Percentiles rank a stretch among this genome's conserved stretches.
phyloP scores from a whole-genome alignment of 352 stramenopile genomes.

The Blastocystis sp. region DNA sequence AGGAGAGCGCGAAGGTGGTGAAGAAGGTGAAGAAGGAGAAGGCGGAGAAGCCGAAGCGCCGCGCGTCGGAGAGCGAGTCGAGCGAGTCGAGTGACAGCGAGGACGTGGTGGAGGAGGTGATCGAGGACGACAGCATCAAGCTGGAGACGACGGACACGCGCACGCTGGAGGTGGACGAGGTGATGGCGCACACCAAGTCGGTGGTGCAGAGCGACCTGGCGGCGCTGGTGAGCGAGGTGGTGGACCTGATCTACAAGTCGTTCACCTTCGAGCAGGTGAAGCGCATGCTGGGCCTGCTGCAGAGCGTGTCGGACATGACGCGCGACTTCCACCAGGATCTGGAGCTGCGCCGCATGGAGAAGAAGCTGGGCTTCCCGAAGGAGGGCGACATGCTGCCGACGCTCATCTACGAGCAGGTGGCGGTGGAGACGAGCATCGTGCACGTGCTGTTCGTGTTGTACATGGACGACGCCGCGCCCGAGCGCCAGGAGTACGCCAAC shows the following conservation, averaged over 20 bases:
- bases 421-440: constrained; percentile 53
- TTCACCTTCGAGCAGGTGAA: constrained; percentile 69
- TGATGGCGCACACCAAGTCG: constrained; percentile 39
- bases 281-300: constrained; percentile 55
- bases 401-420: constrained; percentile 65
- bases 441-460: constrained; percentile 68
- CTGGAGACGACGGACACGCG: constrained; percentile 67
- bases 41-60: background rate
- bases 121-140: constrained; percentile 62
- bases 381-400: constrained; percentile 57
- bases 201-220: constrained; percentile 54
- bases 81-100: constrained; percentile 1
- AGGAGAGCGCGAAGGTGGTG: constrained; percentile 56
- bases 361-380: constrained; percentile 64
- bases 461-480: constrained; percentile 36
- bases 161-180: constrained; percentile 27
- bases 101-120: constrained; percentile 9
- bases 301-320: constrained; percentile 53
- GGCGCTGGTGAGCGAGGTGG: constrained; percentile 37
- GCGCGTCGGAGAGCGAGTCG: background rate
- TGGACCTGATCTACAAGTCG: constrained; percentile 44
- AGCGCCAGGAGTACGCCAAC: constrained; percentile 55
- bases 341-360: constrained; percentile 43
- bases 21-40: constrained; percentile 57
- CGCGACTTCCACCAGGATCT: constrained; percentile 66